Evolutionary conservation across 225 moss, liverwort and hornwort genomes (phyloP).

Genomic region (Polytrichum formosum): DNA sequence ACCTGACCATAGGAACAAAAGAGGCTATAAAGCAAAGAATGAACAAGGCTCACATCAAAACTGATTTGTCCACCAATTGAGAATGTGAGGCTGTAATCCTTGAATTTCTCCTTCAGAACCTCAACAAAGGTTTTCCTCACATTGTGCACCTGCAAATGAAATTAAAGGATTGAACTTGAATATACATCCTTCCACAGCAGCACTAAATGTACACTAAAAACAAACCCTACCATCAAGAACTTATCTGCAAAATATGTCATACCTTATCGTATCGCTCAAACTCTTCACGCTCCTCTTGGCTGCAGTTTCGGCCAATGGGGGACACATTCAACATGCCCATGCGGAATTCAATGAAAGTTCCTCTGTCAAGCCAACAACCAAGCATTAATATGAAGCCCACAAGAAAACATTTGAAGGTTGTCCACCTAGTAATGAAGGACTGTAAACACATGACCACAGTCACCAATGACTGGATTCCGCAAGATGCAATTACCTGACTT

Average conservation of each 20-base stretch:
- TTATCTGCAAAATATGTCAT: neutral
- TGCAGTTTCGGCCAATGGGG: constrained; percentile 82
- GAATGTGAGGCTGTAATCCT: constrained; percentile 49
- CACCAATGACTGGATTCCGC: no score
- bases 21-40: neutral
- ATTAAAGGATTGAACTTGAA: neutral
- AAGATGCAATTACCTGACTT: no score
- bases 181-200: no score
- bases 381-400: no score
- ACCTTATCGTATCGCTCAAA: constrained; percentile 87
- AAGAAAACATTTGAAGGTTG: no score
- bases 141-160: constrained; percentile 53
- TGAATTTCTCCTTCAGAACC: constrained; percentile 58
- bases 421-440: no score
- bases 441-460: no score
- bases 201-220: no score
- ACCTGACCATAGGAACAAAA: no score
- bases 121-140: constrained; percentile 61
- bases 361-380: constrained; percentile 36
- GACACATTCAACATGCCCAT: constrained; percentile 86
- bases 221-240: no score
- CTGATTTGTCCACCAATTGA: constrained; percentile 88
- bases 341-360: constrained; percentile 80
- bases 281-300: constrained; percentile 66
- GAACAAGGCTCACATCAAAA: constrained; percentile 60